Base-by-base conservation (phyloP, 306 rosid genomes). In the Carpinus viminea region DNA sequence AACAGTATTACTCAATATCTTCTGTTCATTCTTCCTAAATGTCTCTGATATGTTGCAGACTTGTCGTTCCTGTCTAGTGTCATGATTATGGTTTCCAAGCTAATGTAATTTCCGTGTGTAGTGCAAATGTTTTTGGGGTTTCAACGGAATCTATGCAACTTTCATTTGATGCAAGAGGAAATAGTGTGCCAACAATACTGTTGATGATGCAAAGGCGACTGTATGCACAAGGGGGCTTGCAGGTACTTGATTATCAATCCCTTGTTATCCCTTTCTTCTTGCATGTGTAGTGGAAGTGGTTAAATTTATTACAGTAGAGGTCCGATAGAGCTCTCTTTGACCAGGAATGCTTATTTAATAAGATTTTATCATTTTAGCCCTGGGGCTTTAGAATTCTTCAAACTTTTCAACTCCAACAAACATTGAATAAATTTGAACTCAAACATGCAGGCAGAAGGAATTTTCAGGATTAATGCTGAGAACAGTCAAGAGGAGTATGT, bases 91-190 rank as follows among this genome's bases (percentile, higher is more conserved):
- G 66, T 52, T n/a, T 73, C 60, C 61, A 45, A 60, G 41, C 72
- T 73, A 43, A 7, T 70, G 28, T 80, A 71, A 55, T 60, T 85
- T 83, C 70, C 76, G 12, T 84, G 70, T 66, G 80, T 90, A 96
- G 99, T 54, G 87, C 99, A 61, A 93, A 68, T 78, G 99, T 96
- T 77, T 96, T 96, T 59, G 99, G 99, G 74, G 99, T 96, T 70
- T 96, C 99, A 51, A 96, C 99, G 4, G 98, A 96, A 79, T 96
- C 99, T 12, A 96, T 96, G 99, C 99, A 96, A 88, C 99, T 96
- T 79, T 93, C 98, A 16, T 93, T 96, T 76, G 99, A 96, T 86
- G 89, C 96, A 54, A 91, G 98, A 89, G 99, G 99, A 74, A 96
- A 96, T 85, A 91, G 98, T 47, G 97, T 93, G 72, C 99, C 99